Base-by-base conservation (phyloP, 2,329 filamentous ascomycete species). In the Pseudocercospora crystallina region DNA sequence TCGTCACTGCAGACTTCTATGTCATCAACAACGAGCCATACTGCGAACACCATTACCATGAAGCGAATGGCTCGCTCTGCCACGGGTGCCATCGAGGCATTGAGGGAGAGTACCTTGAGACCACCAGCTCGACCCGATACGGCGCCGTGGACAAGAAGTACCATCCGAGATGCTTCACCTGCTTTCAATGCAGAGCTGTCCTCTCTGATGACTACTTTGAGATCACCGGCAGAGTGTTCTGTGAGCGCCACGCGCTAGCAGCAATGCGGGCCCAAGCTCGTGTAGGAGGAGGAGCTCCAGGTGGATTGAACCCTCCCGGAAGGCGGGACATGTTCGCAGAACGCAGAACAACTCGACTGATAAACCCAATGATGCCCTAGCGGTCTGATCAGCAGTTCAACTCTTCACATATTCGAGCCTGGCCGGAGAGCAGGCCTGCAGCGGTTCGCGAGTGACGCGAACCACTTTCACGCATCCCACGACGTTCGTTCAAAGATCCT, bases 71-170 rank as follows among this genome's bases (percentile, higher is more conserved):
- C 43, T 95, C 89, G 40, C 74, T 96, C 1, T 99, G 94, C 68
- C 80, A 81, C 12, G 80, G 80, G 29, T 99, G 94, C 69, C 81
- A 87, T 57, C 76, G 77, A 9, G 94, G 94, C 11, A 97, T 99
- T 60, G 94, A 99, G 70, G 94, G 94, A 0, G 86, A 91, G 61
- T 99, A 95, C 63, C 77, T 96, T 33, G 90, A 96, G 68, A 95
- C 94, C 29, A 63, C 56, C 26, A 62, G 57, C 46, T 47, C 54
- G 8, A 55, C 46, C 7, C 51, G 56, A n/a, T 53, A 43, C 15
- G 57, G 53, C 17, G 87, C 90, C 62, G 71, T 76, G 34, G 75
- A 79, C 31, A 79, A 83, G 61, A 96, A 96, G 68, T 94, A 90
- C 70, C 94, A 99, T 68, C 83, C 89, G 0, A 77, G 81, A 7